Evolutionary conservation across 1,284 basidiomycete species (phyloP).

Genomic region (Moesziomyces sp.): DNA sequence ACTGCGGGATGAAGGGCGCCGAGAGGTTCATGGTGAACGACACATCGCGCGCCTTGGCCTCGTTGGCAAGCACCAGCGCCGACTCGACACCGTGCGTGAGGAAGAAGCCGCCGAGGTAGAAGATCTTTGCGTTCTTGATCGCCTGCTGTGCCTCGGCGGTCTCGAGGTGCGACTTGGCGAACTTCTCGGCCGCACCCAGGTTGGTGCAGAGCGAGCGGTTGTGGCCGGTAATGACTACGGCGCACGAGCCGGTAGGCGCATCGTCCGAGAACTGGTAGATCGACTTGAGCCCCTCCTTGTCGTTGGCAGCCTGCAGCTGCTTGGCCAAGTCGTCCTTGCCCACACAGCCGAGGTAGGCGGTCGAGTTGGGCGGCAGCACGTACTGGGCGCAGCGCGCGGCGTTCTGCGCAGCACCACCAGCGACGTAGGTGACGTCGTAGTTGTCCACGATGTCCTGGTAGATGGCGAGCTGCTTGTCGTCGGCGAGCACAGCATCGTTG

Average conservation of each 20-base stretch:
- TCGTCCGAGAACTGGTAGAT: constrained; percentile 89
- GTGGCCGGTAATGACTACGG: constrained; percentile 93
- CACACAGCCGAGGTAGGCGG: constrained; percentile 94
- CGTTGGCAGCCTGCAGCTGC: constrained; percentile 91
- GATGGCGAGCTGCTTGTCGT: constrained; percentile 79
- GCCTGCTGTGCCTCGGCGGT: constrained; percentile 81
- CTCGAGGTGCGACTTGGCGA: constrained; percentile 81
- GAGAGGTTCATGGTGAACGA: constrained; percentile 83
- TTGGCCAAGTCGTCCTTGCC: constrained; percentile 90
- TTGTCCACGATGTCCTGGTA: constrained; percentile 88
- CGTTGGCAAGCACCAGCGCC: constrained; percentile 81
- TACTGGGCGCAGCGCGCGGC: constrained; percentile 93
- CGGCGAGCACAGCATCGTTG: constrained; percentile 96
- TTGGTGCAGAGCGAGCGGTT: constrained; percentile 93
- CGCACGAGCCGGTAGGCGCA: constrained; percentile 94
- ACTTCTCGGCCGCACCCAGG: constrained; percentile 88
- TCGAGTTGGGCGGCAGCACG: constrained; percentile 76
- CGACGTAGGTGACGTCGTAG: constrained; percentile 86
- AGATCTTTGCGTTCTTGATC: constrained; percentile 83
- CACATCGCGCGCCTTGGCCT: constrained; percentile 81
- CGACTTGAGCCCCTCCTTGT: constrained; percentile 87
- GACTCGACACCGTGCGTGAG: constrained; percentile 88
- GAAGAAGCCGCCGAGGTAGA: constrained; percentile 98
- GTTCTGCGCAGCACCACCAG: constrained; percentile 97
- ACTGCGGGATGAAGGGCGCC: constrained; percentile 96